Conservation (phyloP, 2,329 filamentous ascomycete genomes). For the Penicillium freii region DNA sequence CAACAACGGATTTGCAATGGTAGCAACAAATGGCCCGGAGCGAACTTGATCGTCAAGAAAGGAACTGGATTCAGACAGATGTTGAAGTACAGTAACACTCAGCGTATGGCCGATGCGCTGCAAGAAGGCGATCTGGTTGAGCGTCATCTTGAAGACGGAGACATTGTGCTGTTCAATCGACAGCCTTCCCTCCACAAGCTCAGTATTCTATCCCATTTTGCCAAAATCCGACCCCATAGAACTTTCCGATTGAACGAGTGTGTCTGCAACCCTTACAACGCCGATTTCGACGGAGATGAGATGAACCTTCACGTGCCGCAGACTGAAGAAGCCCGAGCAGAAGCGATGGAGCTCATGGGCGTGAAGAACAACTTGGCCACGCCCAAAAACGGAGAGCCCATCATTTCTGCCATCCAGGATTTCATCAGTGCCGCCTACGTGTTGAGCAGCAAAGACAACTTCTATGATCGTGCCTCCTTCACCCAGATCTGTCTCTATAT, state of each 20-base stretch:
- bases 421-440: conserved; percentile 96
- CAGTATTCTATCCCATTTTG: conserved; percentile 94
- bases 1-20: conserved; percentile 72
- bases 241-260: conserved; percentile 98
- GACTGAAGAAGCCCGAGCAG: conserved; percentile 91
- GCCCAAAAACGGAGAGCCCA: conserved; percentile 95
- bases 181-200: conserved; percentile 97
- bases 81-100: conserved; percentile 71
- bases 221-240: conserved; percentile 89
- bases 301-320: conserved; percentile 99
- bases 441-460: conserved; percentile 86
- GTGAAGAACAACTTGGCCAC: conserved; percentile 95
- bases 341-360: conserved; percentile 95
- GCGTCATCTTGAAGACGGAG: conserved; percentile 89
- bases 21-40: conserved; percentile 77
- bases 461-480: conserved; percentile 86
- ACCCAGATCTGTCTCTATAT: conserved; percentile 90
- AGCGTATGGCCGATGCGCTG: conserved; percentile 70
- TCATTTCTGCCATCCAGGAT: conserved; percentile 98
- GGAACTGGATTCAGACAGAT: conserved; percentile 69
- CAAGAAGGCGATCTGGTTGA: conserved; percentile 86
- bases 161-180: conserved; percentile 96
- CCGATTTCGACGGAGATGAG: conserved; percentile 97
- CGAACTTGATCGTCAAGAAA: conserved; percentile 75
- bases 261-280: conserved; percentile 97